Evolutionary conservation across 371 early-diverging fungal species (phyloP).

Genomic region (Mortierella sp.): DNA sequence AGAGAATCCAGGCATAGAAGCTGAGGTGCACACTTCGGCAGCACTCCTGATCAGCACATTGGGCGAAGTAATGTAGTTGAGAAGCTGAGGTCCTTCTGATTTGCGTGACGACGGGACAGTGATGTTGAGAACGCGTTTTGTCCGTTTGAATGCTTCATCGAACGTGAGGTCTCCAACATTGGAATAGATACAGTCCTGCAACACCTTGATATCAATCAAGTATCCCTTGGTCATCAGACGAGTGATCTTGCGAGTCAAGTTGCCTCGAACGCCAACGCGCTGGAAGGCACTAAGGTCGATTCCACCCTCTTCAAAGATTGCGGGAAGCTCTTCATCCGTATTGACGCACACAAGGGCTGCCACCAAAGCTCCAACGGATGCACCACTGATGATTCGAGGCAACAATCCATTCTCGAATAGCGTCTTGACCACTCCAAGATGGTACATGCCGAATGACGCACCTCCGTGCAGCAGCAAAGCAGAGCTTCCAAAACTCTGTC

Average conservation of each 20-base stretch:
- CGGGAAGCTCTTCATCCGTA: slow-evolving; percentile 76
- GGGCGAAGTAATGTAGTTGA: slow-evolving; percentile 81
- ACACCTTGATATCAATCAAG: slow-evolving; percentile 74
- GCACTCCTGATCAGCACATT: slow-evolving; percentile 84
- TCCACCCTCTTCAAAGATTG: slow-evolving; percentile 70
- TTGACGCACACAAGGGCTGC: slow-evolving; percentile 79
- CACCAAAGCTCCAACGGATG: slow-evolving; percentile 76
- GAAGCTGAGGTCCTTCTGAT: slow-evolving; percentile 74
- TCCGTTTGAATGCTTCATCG: slow-evolving; percentile 73
- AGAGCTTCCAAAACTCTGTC: slow-evolving; percentile 75
- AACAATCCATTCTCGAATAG: slow-evolving; percentile 71
- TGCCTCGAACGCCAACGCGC: slow-evolving; percentile 62
- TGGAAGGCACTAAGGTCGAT: slow-evolving; percentile 75
- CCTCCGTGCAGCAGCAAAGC: slow-evolving; percentile 80
- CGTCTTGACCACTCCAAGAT: slow-evolving; percentile 80
- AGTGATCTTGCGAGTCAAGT: slow-evolving; percentile 66
- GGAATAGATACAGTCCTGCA: slow-evolving; percentile 72
- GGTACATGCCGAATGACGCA: slow-evolving; percentile 75
- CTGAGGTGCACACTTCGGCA: slow-evolving; percentile 75
- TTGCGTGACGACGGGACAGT: slow-evolving; percentile 74
- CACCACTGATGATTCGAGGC: slow-evolving; percentile 80
- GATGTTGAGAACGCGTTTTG: slow-evolving; percentile 77
- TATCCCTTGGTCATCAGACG: slow-evolving; percentile 76
- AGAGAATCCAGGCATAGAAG: slow-evolving; percentile 70
- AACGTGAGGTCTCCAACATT: slow-evolving; percentile 81